phyloP scores from a whole-genome alignment of 495 filamentous ascomycete genomes.

The Penicillium maclennaniae region DNA sequence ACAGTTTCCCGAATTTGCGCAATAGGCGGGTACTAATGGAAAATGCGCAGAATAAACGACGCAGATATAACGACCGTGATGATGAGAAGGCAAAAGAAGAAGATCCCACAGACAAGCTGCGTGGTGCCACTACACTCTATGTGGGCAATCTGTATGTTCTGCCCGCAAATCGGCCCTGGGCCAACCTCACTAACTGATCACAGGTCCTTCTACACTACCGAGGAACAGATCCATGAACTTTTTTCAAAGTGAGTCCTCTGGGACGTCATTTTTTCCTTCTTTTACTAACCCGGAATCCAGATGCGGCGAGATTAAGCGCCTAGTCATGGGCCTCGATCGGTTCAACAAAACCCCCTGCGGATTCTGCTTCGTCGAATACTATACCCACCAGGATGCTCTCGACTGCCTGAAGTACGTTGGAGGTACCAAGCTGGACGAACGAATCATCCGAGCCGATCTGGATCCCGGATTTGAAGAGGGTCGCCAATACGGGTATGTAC shows the following conservation, averaged over 20 bases:
- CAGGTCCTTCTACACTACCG: constrained; percentile 99
- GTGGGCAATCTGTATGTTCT: constrained; percentile 86
- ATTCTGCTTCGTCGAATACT: constrained; percentile 99
- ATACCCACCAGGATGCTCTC: constrained; percentile 91
- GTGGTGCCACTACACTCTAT: constrained; percentile 89
- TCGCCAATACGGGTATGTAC: constrained; percentile 78
- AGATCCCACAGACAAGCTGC: constrained; percentile 65
- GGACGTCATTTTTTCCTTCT: not conserved
- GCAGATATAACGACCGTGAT: constrained; percentile 56
- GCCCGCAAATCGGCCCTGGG: not conserved
- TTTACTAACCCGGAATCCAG: constrained; percentile 28
- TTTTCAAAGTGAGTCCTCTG: constrained; percentile 66
- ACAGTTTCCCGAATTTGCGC: not conserved
- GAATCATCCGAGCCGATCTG: constrained; percentile 93
- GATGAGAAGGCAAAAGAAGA: constrained; percentile 51
- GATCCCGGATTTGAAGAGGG: constrained; percentile 96
- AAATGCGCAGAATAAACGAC: constrained; percentile 57
- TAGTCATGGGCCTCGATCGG: constrained; percentile 97
- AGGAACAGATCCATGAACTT: constrained; percentile 97
- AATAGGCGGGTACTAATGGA: constrained; percentile 7
- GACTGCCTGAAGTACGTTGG: constrained; percentile 99
- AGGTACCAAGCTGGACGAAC: constrained; percentile 96
- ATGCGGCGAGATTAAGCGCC: constrained; percentile 93
- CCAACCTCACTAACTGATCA: constrained; percentile 26
- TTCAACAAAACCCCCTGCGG: constrained; percentile 97